Conservation (phyloP, 306 rosid species). For the Cyamopsis tetragonoloba region DNA sequence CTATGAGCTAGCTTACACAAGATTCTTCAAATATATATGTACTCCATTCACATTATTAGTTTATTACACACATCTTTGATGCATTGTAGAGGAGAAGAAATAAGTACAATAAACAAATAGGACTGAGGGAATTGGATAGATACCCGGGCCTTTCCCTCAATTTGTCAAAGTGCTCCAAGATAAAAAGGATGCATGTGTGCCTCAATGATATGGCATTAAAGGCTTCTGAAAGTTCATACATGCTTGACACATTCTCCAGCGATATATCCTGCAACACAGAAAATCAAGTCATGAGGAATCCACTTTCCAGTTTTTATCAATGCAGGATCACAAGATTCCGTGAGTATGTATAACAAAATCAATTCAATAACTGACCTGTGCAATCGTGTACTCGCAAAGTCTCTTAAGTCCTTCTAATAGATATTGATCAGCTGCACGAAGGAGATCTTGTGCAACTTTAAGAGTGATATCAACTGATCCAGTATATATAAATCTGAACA, state of each 20-base stretch:
- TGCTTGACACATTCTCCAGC: constrained; percentile 66
- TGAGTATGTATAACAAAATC: background rate
- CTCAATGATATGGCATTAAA: constrained; percentile 73
- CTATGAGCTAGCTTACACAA: background rate
- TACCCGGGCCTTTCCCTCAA: constrained; percentile 71
- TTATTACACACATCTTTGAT: background rate
- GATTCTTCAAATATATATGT: background rate
- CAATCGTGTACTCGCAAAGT: constrained; percentile 74
- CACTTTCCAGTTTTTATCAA: background rate
- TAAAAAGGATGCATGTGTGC: constrained; percentile 72
- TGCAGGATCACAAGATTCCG: constrained; percentile 25
- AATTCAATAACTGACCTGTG: constrained; percentile 52
- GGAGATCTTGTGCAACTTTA: constrained; percentile 85
- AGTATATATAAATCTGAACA: constrained; percentile 75
- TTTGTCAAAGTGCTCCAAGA: constrained; percentile 75
- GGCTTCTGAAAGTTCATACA: constrained; percentile 90
- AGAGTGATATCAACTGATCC: constrained; percentile 70
- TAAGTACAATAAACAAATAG: background rate
- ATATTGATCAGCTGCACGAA: constrained; percentile 92
- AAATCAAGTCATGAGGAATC: constrained; percentile 4
- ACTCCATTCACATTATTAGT: background rate
- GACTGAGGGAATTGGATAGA: constrained; percentile 17
- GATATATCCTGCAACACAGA: constrained; percentile 60
- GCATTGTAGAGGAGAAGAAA: constrained; percentile 12
- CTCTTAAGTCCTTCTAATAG: constrained; percentile 90